These are phyloP conservation scores for Hypoxylon rubiginosum DNA, from an alignment of 2,329 filamentous ascomycete genomes.

Conservation along the genomic window DNA sequence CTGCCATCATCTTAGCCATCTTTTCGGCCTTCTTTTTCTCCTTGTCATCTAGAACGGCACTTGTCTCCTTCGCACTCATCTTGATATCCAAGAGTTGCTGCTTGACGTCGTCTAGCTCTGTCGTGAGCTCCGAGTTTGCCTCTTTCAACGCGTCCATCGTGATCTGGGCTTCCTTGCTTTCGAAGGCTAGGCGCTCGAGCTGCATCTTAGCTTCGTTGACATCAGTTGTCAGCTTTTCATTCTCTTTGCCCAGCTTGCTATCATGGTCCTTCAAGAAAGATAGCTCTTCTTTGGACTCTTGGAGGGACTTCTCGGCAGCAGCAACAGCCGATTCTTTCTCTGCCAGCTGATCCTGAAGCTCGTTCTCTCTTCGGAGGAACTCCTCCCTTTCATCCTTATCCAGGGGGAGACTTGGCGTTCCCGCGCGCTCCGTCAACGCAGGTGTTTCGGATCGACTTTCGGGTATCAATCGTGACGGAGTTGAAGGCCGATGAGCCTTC, in stretches of 20 bases:
- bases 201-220: constrained; percentile 97
- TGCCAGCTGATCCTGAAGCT: constrained; percentile 94
- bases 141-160: constrained; percentile 98
- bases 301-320: constrained; percentile 82
- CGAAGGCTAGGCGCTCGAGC: constrained; percentile 92
- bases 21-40: constrained; percentile 99
- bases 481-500: constrained; percentile 65
- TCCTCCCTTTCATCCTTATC: constrained; percentile 98
- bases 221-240: constrained; percentile 86
- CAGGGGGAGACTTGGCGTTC: constrained; percentile 86
- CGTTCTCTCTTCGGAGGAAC: constrained; percentile 93
- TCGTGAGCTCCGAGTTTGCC: constrained; percentile 91
- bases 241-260: constrained; percentile 85
- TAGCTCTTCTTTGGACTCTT: constrained; percentile 89
- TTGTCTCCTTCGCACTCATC: constrained; percentile 96
- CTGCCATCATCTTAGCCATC: constrained; percentile 99
- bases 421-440: constrained; percentile 81
- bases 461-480: constrained; percentile 63
- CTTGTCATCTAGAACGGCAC: constrained; percentile 92
- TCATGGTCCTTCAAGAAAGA: constrained; percentile 87
- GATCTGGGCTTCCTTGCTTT: constrained; percentile 96
- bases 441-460: constrained; percentile 75
- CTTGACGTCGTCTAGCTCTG: constrained; percentile 94
- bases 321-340: constrained; percentile 90
- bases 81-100: constrained; percentile 95